Percentiles rank a stretch among this genome's conserved stretches.
Conservation (phyloP, 306 rosid species). For the Glycine soja region DNA sequence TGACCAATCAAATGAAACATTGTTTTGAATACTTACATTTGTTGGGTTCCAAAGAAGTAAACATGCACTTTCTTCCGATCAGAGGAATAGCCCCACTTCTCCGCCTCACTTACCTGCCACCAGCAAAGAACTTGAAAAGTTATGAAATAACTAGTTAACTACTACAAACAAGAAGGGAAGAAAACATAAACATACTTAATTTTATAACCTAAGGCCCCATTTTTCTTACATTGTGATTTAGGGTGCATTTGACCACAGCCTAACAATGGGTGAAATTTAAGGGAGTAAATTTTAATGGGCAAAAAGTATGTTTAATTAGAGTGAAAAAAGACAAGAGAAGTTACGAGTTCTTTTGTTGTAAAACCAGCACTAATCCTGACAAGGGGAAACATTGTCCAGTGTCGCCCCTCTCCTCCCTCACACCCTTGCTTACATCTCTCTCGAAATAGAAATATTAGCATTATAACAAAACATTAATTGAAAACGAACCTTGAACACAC, state of each 20-base stretch:
- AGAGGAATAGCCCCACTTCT: constrained; percentile 87
- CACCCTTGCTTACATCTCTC: not conserved
- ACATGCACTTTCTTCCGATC: constrained; percentile 98
- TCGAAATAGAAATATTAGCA: no score
- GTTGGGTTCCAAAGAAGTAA: constrained; percentile 92
- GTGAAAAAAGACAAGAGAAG: not conserved
- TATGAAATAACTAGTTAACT: not conserved
- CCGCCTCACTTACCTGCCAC: constrained; percentile 93
- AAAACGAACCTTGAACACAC: no score
- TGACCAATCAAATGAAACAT: not conserved
- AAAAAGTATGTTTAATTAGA: not conserved
- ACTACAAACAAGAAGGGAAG: not conserved
- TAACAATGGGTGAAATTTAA: not conserved
- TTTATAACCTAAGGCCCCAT: not conserved
- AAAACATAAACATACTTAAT: not conserved
- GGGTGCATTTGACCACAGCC: not conserved
- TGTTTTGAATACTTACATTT: constrained; percentile 70
- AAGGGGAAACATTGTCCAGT: not conserved
- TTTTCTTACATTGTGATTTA: constrained; percentile 1
- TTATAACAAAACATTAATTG: no score
- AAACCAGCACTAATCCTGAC: constrained; percentile 1
- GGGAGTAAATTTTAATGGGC: not conserved
- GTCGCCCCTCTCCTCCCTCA: not conserved
- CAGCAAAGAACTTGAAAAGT: constrained; percentile 49
- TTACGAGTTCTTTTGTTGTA: not conserved